Evolutionary conservation across 2,329 filamentous ascomycete genomes (phyloP).

Genomic region (Orbilia brochopaga): DNA sequence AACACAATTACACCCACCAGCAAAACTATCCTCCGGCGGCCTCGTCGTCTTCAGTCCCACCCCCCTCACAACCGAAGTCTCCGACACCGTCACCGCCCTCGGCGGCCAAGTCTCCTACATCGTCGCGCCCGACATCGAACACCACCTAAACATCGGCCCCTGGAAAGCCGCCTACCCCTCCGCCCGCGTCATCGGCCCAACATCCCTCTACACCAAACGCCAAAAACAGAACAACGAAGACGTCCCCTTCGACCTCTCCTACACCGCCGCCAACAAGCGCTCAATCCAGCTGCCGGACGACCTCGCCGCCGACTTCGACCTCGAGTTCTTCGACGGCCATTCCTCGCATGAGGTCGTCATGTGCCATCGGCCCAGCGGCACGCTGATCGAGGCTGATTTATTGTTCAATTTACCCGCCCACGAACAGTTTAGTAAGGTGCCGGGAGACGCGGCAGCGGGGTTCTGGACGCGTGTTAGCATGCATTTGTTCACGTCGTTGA

Average conservation of each 20-base stretch:
- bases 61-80: slow-evolving; percentile 77
- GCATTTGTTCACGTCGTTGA: slow-evolving; percentile 66
- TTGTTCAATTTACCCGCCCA: slow-evolving; percentile 87
- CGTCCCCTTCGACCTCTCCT: slow-evolving; percentile 70
- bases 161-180: slow-evolving; percentile 81
- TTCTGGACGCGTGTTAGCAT: slow-evolving; percentile 66
- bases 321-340: slow-evolving; percentile 81
- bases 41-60: slow-evolving; percentile 93
- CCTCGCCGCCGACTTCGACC: slow-evolving; percentile 85
- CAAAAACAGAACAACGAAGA: slow-evolving; percentile 65
- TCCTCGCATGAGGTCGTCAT: slow-evolving; percentile 88
- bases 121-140: slow-evolving; percentile 84
- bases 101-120: slow-evolving; percentile 80
- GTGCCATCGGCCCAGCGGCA: slow-evolving; percentile 72
- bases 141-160: slow-evolving; percentile 88
- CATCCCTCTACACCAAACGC: slow-evolving; percentile 83
- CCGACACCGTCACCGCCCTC: slow-evolving; percentile 66
- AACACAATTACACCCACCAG: too few species aligned
- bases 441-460: slow-evolving; percentile 64
- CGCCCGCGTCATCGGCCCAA: slow-evolving; percentile 80
- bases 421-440: slow-evolving; percentile 77
- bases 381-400: slow-evolving; percentile 86
- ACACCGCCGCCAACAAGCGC: slow-evolving; percentile 65
- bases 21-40: slow-evolving; percentile 76
- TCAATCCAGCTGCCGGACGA: slow-evolving; percentile 69